These are phyloP conservation scores for Skeletonema grethae DNA, from an alignment of 108 stramenopile species.

Conservation along the genomic window DNA sequence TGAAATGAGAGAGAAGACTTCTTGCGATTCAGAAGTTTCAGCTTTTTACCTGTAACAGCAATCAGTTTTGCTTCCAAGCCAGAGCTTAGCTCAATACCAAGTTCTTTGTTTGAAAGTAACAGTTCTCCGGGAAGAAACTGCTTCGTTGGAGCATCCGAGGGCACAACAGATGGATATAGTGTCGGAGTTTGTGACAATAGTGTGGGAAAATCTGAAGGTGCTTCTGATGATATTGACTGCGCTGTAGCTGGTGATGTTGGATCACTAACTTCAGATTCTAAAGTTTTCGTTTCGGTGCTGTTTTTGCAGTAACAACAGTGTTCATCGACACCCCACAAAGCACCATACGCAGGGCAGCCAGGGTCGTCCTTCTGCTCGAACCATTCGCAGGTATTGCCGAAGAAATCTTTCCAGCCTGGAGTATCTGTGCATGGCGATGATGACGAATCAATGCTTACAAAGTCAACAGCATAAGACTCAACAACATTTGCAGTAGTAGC, in stretches of 20 bases:
- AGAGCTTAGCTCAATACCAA: neutral
- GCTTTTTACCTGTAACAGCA: constrained; percentile 10
- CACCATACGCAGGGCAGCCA: constrained; percentile 2
- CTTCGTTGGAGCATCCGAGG: constrained; percentile 4
- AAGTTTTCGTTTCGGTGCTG: neutral
- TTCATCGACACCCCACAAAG: neutral
- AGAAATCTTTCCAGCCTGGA: neutral
- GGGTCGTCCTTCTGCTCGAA: neutral
- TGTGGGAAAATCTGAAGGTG: neutral
- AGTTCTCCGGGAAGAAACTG: constrained; percentile 4
- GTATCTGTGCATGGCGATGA: neutral
- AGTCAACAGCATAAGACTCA: neutral
- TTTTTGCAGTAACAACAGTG: constrained; percentile 9
- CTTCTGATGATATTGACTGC: neutral
- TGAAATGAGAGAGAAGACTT: constrained; percentile 28
- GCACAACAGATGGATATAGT: neutral
- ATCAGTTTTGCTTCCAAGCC: constrained; percentile 34
- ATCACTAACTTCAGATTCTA: neutral
- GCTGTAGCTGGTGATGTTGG: neutral
- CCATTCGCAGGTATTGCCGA: constrained; percentile 1
- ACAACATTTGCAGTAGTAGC: neutral
- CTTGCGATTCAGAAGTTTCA: constrained; percentile 12
- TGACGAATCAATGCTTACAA: neutral
- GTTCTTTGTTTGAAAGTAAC: neutral
- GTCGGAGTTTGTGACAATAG: neutral